phyloP scores from a whole-genome alignment of 2,329 filamentous ascomycete genomes.

The Pleoardoris graminearum region DNA sequence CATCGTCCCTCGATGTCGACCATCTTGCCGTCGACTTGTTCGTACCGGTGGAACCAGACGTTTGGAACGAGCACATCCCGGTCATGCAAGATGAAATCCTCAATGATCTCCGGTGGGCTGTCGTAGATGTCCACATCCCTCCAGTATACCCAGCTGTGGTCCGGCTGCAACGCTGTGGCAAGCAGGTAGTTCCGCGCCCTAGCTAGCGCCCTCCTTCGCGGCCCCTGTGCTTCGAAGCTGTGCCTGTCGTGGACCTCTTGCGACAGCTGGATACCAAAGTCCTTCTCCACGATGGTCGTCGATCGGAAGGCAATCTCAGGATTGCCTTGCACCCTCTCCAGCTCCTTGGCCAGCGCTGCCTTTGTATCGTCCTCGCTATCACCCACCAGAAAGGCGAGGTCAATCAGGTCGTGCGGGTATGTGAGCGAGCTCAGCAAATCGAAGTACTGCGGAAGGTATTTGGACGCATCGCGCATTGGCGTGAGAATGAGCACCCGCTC shows the following conservation, averaged over 20 bases:
- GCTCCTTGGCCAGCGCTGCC: constrained; percentile 79
- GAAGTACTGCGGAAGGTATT: constrained; percentile 85
- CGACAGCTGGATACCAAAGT: constrained; percentile 76
- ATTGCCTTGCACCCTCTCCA: constrained; percentile 84
- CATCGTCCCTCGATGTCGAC: constrained; percentile 91
- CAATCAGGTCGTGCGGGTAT: constrained; percentile 94
- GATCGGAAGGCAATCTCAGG: constrained; percentile 82
- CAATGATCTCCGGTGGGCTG: constrained; percentile 81
- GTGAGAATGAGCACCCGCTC: constrained; percentile 92
- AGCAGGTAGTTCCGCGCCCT: constrained; percentile 91
- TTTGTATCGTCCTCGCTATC: constrained; percentile 91
- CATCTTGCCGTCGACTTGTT: constrained; percentile 63
- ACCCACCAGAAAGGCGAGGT: constrained; percentile 90
- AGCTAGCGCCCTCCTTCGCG: constrained; percentile 87
- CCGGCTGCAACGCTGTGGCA: constrained; percentile 78
- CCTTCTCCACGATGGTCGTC: constrained; percentile 83
- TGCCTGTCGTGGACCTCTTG: constrained; percentile 84
- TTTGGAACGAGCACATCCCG: constrained; percentile 93
- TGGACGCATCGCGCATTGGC: constrained; percentile 85
- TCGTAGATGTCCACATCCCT: constrained; percentile 95
- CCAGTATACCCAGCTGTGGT: constrained; percentile 99
- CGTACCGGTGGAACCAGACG: constrained; percentile 94
- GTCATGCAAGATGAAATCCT: constrained; percentile 94
- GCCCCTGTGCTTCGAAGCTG: constrained; percentile 82
- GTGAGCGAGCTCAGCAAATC: constrained; percentile 86